phyloP scores from a whole-genome alignment of 1,139 yeast genomes.

The Candida freyschussii region DNA sequence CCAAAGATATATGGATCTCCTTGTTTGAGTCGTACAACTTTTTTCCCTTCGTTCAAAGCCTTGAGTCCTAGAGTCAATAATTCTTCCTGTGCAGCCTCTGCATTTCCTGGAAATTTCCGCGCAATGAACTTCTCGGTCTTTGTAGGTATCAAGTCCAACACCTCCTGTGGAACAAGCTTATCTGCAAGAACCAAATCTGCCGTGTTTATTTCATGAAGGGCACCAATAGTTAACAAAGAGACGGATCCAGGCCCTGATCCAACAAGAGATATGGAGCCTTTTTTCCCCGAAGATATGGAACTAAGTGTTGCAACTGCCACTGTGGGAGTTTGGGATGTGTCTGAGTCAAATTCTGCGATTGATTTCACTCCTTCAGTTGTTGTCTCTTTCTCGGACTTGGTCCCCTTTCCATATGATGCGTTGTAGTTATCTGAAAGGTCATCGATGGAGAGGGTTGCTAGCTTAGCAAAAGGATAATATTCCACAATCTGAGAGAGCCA shows the following conservation, averaged over 20 bases:
- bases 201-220: constrained; percentile 68
- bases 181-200: constrained; percentile 90
- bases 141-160: constrained; percentile 72
- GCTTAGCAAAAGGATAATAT: constrained; percentile 70
- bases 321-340: background rate
- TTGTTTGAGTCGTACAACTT: constrained; percentile 86
- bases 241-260: constrained; percentile 96
- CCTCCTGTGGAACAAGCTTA: constrained; percentile 86
- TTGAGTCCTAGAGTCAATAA: constrained; percentile 64
- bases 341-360: constrained; percentile 1
- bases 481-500: constrained; percentile 92
- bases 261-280: constrained; percentile 68
- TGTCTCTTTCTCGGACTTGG: constrained; percentile 2
- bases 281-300: constrained; percentile 7
- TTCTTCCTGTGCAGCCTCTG: constrained; percentile 90
- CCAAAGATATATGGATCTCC: constrained; percentile 98
- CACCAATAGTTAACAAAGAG: constrained; percentile 79
- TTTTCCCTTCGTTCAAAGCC: constrained; percentile 58
- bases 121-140: constrained; percentile 79
- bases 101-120: constrained; percentile 93
- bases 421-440: constrained; percentile 47
- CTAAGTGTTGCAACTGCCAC: background rate
- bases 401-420: constrained; percentile 5
- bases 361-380: constrained; percentile 2
- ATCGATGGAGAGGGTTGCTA: constrained; percentile 52